phyloP scores from a whole-genome alignment of 2,329 filamentous ascomycete genomes.

The Tolypocladium ophioglossoides region DNA sequence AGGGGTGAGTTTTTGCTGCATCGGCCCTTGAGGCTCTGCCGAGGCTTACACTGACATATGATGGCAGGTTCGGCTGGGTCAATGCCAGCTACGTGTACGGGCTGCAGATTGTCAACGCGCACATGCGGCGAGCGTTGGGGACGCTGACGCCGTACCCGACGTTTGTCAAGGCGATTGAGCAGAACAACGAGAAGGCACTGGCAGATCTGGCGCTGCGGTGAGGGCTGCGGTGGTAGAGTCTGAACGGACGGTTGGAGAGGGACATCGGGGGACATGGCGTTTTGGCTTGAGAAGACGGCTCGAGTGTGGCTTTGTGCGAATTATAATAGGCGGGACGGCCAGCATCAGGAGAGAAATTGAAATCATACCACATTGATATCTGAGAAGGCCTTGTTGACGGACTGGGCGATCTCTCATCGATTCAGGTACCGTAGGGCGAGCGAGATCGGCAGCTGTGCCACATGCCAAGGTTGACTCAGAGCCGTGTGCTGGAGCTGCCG shows the following conservation, averaged over 20 bases:
- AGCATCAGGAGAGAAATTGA: not conserved
- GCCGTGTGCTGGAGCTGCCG: not conserved
- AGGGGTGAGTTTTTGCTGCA: conserved; percentile 60
- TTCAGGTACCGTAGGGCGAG: not conserved
- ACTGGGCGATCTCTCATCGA: not conserved
- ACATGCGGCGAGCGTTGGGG: conserved; percentile 81
- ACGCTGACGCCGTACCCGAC: conserved; percentile 79
- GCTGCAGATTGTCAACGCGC: conserved; percentile 75
- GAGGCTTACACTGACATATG: not conserved
- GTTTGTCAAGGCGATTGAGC: conserved; percentile 58
- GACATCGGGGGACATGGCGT: not conserved
- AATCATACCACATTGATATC: not conserved
- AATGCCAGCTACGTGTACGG: conserved; percentile 97
- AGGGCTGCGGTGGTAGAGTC: not conserved
- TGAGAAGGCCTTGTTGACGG: not conserved
- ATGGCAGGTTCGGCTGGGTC: conserved; percentile 84
- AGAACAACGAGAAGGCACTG: conserved; percentile 42
- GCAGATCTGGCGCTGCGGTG: conserved; percentile 24
- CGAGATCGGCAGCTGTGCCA: too few relatives aligned
- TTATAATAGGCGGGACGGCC: not conserved
- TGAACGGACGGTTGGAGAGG: not conserved
- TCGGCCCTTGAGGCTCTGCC: not conserved
- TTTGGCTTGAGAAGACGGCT: not conserved
- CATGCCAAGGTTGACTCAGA: not conserved
- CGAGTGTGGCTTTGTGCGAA: too few relatives aligned